Evolutionary conservation across 768 basidiomycete species (phyloP), one percentile per base, ranked within the genome.

Genomic region (Podaxis sp.): DNA sequence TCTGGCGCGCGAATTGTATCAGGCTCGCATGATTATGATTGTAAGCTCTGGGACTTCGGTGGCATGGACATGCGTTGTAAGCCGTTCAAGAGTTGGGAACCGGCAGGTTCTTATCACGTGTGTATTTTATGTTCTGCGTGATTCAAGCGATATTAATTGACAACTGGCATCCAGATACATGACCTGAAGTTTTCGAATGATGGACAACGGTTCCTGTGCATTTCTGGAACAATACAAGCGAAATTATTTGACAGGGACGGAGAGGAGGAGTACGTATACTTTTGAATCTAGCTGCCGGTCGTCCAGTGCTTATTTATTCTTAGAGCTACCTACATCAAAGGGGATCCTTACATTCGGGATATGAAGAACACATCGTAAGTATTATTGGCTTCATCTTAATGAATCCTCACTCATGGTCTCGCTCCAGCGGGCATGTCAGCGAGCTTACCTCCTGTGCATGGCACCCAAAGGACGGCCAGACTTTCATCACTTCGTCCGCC

Each of bases 21-120:
- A 8, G 97, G 97, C 15, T 93, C 93, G 19, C 90, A 99, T 77
- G 97, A 99, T 74, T 99, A 99, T 72, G 97, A 99, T 75, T 89
- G 91, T 75, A 99, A 99, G 77, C 75, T 99, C 59, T 99, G 96
- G 96, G 97, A 99, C 76, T 99, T 99, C 75, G 96, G 96, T 68
- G 97, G 97, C 15, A 99, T 99, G 97, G 91, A 93, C 71, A 79
- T 82, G 65, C 79, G 87, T 66, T 88, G 89, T 75, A 93, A 93
- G 75, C 96, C 97, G 15, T 99, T 99, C 85, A 92, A 96, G 78
- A 92, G 86, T 67, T 99, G 92, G 87, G 97, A 99, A 73, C 92
- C 95, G 65, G 88, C 92, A 63, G 95, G 93, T 66, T 93, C 88
- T 69, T 97, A 97, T 75, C 88, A 96, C 76, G 95, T 96, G 66